phyloP scores from a whole-genome alignment of 805 yeast species.

The Starmerella floris region DNA sequence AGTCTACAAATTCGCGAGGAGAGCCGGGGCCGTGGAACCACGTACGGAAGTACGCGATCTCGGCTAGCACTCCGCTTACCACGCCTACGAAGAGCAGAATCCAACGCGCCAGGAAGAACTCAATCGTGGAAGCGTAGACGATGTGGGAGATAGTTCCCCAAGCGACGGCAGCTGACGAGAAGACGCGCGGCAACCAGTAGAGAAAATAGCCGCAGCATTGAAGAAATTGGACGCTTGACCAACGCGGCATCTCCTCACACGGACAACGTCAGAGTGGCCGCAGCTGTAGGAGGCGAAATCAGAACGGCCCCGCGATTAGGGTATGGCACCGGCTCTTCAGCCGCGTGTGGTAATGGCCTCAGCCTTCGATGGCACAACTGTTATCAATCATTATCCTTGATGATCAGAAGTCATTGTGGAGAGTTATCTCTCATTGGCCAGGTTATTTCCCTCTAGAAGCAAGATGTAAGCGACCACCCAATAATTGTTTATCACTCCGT shows the following conservation, averaged over 20 bases:
- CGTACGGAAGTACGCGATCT: slow-evolving; percentile 22
- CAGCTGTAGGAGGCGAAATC: too few relatives aligned
- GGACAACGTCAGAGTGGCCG: too few relatives aligned
- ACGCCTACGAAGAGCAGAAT: slow-evolving; percentile 17
- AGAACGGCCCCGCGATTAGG: too few relatives aligned
- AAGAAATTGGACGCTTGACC: not conserved
- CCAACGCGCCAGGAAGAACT: slow-evolving; percentile 4
- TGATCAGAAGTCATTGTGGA: too few relatives aligned
- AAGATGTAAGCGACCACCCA: too few relatives aligned
- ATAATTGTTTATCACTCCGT: too few relatives aligned
- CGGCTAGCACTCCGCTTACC: slow-evolving; percentile 18
- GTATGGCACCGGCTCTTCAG: too few relatives aligned
- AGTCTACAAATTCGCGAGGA: slow-evolving; percentile 23
- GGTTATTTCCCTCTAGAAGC: too few relatives aligned
- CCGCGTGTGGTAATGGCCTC: too few relatives aligned
- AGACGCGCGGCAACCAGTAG: slow-evolving; percentile 26
- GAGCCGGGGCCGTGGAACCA: slow-evolving; percentile 27
- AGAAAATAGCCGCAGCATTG: slow-evolving; percentile 10
- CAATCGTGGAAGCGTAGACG: slow-evolving; percentile 15
- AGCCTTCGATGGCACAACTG: too few relatives aligned
- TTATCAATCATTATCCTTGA: too few relatives aligned
- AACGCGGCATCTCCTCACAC: not conserved
- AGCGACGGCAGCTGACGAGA: slow-evolving; percentile 21
- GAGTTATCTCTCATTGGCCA: too few relatives aligned
- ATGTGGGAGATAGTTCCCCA: slow-evolving; percentile 26